Percentiles rank a stretch among this genome's conserved stretches.
phyloP scores from a whole-genome alignment of 2,329 filamentous ascomycete species.

The Aspergillus vadensis region DNA sequence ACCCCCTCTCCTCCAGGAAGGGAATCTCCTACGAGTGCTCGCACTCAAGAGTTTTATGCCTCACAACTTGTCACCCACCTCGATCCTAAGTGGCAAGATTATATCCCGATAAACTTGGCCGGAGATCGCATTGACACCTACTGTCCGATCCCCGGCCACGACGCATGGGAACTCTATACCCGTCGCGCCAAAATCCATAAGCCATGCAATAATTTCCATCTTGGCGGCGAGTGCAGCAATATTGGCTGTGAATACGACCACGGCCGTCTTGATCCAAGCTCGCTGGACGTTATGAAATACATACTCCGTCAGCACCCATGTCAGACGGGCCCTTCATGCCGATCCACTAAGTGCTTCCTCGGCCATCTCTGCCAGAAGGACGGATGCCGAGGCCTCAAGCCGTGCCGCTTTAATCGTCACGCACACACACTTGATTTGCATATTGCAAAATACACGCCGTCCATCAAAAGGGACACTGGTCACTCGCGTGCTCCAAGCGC shows the following conservation, averaged over 20 bases:
- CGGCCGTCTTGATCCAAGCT: conserved; percentile 40
- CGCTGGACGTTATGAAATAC: conserved; percentile 47
- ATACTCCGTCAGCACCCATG: conserved; percentile 51
- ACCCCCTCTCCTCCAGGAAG: conserved; percentile 12
- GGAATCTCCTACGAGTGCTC: conserved; percentile 1
- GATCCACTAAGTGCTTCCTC: conserved; percentile 46
- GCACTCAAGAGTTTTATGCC: conserved; percentile 26
- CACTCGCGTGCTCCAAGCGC: neutral
- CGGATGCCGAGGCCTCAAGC: conserved; percentile 34
- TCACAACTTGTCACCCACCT: conserved; percentile 20
- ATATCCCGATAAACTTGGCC: conserved; percentile 51
- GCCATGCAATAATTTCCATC: conserved; percentile 54
- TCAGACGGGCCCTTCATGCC: conserved; percentile 43
- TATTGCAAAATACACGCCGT: neutral
- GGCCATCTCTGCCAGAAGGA: conserved; percentile 48
- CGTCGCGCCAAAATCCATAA: conserved; percentile 43
- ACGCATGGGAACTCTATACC: conserved; percentile 46
- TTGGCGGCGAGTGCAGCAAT: conserved; percentile 44
- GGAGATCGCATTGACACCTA: conserved; percentile 52
- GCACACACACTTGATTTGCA: conserved; percentile 28
- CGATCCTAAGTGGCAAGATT: conserved; percentile 23
- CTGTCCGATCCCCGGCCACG: conserved; percentile 37
- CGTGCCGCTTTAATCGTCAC: conserved; percentile 33
- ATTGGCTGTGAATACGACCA: conserved; percentile 51
- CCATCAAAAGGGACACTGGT: conserved; percentile 1